phyloP scores from a whole-genome alignment of 2,329 filamentous ascomycete genomes.

The Diaporthe helianthi region DNA sequence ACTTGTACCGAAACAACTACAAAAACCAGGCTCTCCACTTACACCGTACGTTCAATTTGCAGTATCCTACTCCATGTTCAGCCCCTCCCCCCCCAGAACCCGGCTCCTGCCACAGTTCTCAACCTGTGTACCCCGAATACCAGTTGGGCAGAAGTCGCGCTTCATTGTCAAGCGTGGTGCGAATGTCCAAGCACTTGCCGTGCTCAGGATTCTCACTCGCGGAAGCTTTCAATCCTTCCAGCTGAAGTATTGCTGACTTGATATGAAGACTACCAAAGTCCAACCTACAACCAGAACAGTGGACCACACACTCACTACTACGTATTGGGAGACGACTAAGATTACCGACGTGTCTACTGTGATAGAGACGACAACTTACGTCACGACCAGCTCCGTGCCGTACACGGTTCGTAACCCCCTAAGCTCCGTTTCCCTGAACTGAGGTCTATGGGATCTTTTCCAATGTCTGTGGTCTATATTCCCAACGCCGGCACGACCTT shows the following conservation, averaged over 20 bases:
- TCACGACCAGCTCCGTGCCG: constrained; percentile 6
- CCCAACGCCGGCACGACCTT: neutral
- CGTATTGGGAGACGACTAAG: neutral
- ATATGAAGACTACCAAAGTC: neutral
- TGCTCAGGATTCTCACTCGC: neutral
- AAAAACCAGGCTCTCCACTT: constrained; percentile 11
- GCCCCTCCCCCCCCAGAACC: neutral
- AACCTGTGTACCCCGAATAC: neutral
- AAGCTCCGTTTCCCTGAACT: neutral
- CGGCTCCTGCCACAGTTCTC: too few relatives aligned
- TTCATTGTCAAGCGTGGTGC: neutral
- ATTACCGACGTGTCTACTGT: neutral
- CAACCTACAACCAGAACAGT: neutral
- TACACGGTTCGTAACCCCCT: neutral
- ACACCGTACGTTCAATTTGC: neutral
- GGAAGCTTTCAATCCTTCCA: neutral
- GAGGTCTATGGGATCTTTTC: neutral
- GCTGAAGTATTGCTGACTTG: neutral
- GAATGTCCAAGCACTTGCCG: neutral
- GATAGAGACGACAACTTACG: neutral
- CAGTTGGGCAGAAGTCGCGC: too few relatives aligned
- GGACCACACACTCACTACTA: neutral
- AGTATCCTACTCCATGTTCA: neutral
- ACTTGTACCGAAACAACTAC: constrained; percentile 9
- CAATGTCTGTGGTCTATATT: neutral